Base-by-base conservation (phyloP, 208 protist genomes). In the Porcisia deanei region DNA sequence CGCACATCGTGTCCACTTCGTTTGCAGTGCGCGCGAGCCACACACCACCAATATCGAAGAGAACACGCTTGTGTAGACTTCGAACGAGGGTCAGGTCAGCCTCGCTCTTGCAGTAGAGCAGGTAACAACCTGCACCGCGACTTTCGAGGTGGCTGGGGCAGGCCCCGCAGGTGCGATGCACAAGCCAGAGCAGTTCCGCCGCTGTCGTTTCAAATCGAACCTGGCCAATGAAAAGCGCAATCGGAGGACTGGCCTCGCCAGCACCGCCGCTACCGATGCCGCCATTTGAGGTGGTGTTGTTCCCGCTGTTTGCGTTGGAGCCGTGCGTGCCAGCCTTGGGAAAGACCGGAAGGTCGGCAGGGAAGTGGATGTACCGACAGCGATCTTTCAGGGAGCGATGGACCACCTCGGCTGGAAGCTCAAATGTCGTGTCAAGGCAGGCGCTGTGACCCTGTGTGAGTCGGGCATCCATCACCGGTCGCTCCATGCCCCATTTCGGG, bases 211-310 rank as follows among this genome's bases (percentile, higher is more conserved):
- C 90, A 71, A 95, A 95, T 68, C 89, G 89, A 34, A 97, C 86
- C 80, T 97, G 92, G 3, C 90, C 92, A 76, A 97, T 88, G 65
- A 97, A 97, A 52, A 97, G 83, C 2, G 82, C 82, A n/a, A 82
- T 82, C 3, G 78, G 78, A 10, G 77, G 53, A 64, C 58, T 72
- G 49, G 10, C 66, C 53, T 73, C 49, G 49, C 67, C 69, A 20
- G 12, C 59, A 43, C 63, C 25, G 76, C 57, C 54, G 76, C 47
- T 75, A 53, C 74, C 65, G 39, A 10, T 65, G 75, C 57, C 67
- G 43, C 54, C 60, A 41, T 57, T 75, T 20, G 55, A 55, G 72
- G 41, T 75, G n/a, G 71, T 14, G 54, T 54, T 71, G 45, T 58
- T 57, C 43, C 54, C 70, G 54, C 20, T 49, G 52, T 34, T 60